Evolutionary conservation across 2,329 filamentous ascomycete genomes (phyloP).

Genomic region (Didymella keratinophila): DNA sequence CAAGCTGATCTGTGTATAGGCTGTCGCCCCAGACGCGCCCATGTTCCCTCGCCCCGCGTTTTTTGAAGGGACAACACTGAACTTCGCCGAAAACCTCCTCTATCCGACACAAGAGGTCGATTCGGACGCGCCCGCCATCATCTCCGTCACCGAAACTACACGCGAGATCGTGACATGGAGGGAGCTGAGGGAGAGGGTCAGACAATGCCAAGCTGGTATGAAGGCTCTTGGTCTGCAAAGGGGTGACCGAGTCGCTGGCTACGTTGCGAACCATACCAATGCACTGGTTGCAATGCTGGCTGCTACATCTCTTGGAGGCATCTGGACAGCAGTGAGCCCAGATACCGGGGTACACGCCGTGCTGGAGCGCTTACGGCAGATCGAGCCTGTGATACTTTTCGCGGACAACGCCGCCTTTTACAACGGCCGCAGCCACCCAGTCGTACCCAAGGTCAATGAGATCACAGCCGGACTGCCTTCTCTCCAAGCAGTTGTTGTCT

Average conservation of each 20-base stretch:
- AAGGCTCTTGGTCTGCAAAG: conserved; percentile 68
- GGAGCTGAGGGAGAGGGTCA: conserved; percentile 79
- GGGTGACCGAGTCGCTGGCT: conserved; percentile 72
- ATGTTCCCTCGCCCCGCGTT: conserved; percentile 91
- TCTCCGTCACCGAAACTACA: conserved; percentile 79
- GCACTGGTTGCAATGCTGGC: conserved; percentile 89
- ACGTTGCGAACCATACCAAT: conserved; percentile 88
- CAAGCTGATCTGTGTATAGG: conserved; percentile 57
- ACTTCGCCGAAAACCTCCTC: conserved; percentile 95
- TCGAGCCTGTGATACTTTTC: conserved; percentile 82
- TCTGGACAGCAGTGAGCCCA: conserved; percentile 93
- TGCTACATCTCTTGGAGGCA: conserved; percentile 79
- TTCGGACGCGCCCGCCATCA: conserved; percentile 71
- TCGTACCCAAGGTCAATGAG: conserved; percentile 78
- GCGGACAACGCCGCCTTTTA: conserved; percentile 89
- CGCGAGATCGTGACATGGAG: conserved; percentile 77
- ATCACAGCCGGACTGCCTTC: conserved; percentile 73
- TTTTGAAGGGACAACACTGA: conserved; percentile 79
- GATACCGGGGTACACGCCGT: conserved; percentile 93
- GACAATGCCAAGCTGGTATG: conserved; percentile 74
- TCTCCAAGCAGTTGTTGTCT: conserved; percentile 75
- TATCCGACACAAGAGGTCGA: conserved; percentile 71
- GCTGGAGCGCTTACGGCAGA: conserved; percentile 84
- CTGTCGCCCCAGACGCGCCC: conserved; percentile 69
- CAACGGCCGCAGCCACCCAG: conserved; percentile 89